A percentile compares a stretch with the other conserved stretches of the same genome.
Conservation (phyloP, 495 filamentous ascomycete genomes). For the Penicillium crystallinum region DNA sequence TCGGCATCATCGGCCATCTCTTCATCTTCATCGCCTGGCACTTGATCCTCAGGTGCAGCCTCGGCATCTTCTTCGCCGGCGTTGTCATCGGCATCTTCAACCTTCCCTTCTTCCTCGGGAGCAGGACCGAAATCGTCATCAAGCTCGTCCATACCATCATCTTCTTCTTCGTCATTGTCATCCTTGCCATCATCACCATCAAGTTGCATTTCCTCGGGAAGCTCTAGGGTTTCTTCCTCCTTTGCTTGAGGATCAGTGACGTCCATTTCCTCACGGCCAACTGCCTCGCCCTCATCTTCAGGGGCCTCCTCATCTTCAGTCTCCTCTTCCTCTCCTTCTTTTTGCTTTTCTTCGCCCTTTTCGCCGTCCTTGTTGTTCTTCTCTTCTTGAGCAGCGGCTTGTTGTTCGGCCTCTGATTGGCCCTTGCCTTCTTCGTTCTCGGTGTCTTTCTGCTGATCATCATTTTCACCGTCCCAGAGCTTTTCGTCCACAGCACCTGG, state of each 20-base stretch:
- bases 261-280: constrained; percentile 56
- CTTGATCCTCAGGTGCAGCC: constrained; percentile 34
- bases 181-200: constrained; percentile 60
- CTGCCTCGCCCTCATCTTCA: constrained; percentile 57
- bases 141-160: constrained; percentile 69
- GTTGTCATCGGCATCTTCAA: constrained; percentile 31
- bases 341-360: constrained; percentile 41
- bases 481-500: constrained; percentile 91
- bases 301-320: constrained; percentile 55
- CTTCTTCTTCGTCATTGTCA: constrained; percentile 59
- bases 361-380: constrained; percentile 41
- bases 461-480: constrained; percentile 85
- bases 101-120: constrained; percentile 38
- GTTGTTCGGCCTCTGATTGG: constrained; percentile 57
- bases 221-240: constrained; percentile 61
- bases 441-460: constrained; percentile 77
- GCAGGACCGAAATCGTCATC: constrained; percentile 57
- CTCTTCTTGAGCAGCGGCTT: constrained; percentile 54
- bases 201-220: constrained; percentile 66
- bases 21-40: constrained; percentile 27
- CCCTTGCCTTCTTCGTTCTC: constrained; percentile 67
- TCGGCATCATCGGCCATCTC: constrained; percentile 35
- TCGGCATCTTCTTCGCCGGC: constrained; percentile 37
- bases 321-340: constrained; percentile 48
- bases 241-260: constrained; percentile 66